Conservation (phyloP, 2,329 filamentous ascomycete species). For the Colletotrichum ledebouriae region DNA sequence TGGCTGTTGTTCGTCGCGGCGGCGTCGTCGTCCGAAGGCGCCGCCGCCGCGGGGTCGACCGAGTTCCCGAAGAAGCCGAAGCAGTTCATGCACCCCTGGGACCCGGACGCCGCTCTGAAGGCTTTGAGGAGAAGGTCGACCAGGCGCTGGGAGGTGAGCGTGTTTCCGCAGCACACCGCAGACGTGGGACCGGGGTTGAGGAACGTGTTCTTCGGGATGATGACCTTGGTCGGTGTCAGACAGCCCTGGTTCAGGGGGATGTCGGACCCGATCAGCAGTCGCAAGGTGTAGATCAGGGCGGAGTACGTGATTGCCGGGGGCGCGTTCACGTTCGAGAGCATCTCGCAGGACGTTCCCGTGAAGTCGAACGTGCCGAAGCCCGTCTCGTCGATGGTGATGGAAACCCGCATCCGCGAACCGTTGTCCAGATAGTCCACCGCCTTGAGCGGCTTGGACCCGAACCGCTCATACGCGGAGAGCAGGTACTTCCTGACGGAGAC, state of each 20-base stretch:
- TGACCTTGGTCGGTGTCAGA: conserved; percentile 79
- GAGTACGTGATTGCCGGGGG: conserved; percentile 51
- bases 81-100: conserved; percentile 84
- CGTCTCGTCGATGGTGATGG: conserved; percentile 79
- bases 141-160: conserved; percentile 52
- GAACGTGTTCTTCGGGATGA: conserved; percentile 73
- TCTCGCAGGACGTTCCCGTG: conserved; percentile 48
- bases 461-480: neutral
- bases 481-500: conserved; percentile 47
- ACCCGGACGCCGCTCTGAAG: conserved; percentile 80
- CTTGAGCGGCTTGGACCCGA: conserved; percentile 69
- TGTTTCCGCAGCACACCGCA: conserved; percentile 51
- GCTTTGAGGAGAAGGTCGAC: conserved; percentile 80
- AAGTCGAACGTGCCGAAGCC: conserved; percentile 78
- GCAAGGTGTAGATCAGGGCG: conserved; percentile 51
- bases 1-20: conserved; percentile 61
- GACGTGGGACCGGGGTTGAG: conserved; percentile 49
- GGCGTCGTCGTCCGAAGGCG: neutral
- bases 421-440: conserved; percentile 91
- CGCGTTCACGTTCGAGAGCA: conserved; percentile 49
- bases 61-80: conserved; percentile 64
- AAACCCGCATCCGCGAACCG: conserved; percentile 81
- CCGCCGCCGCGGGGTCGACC: neutral
- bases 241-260: conserved; percentile 62
- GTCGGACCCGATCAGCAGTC: conserved; percentile 50